phyloP scores from a whole-genome alignment of 768 basidiomycete species.

The Rhodotorula diobovata region DNA sequence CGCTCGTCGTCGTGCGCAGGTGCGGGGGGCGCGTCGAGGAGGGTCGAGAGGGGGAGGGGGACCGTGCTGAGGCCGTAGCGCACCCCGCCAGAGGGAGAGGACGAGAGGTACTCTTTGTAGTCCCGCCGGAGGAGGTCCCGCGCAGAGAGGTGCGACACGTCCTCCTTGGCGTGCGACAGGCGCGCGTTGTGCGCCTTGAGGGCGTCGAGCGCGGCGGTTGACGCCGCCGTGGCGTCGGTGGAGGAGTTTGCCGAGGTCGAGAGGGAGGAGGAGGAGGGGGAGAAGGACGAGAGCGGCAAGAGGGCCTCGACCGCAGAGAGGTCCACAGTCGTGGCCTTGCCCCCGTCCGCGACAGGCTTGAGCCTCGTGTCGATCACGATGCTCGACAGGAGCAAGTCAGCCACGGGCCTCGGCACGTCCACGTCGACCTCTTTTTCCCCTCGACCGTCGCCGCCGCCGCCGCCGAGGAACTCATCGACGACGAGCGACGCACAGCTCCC shows the following conservation, averaged over 20 bases:
- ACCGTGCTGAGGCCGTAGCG: constrained; percentile 55
- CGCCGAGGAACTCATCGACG: constrained; percentile 49
- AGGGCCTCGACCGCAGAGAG: constrained; percentile 62
- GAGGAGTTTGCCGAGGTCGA: constrained; percentile 46
- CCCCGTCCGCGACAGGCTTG: constrained; percentile 58
- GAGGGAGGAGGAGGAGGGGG: constrained; percentile 55
- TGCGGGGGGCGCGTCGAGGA: constrained; percentile 49
- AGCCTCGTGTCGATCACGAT: constrained; percentile 84
- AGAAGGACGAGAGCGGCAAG: constrained; percentile 55
- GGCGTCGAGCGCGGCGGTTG: constrained; percentile 36
- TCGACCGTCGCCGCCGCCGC: background rate
- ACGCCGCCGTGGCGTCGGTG: constrained; percentile 57
- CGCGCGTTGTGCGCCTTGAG: constrained; percentile 13
- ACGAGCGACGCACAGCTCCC: constrained; percentile 77
- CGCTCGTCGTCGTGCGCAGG: constrained; percentile 28
- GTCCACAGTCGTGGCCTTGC: constrained; percentile 70
- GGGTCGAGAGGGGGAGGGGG: constrained; percentile 55
- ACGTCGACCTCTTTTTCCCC: no score
- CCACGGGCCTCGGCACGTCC: constrained; percentile 50
- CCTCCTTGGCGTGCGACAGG: constrained; percentile 56
- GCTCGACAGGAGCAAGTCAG: constrained; percentile 70
- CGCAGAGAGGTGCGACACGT: constrained; percentile 63
- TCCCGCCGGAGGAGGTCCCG: constrained; percentile 84
- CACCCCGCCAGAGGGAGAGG: no score
- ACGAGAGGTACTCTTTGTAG: constrained; percentile 73